Evolutionary conservation across 148 eudicot genomes (phyloP).

Genomic region (Polygonum aviculare): DNA sequence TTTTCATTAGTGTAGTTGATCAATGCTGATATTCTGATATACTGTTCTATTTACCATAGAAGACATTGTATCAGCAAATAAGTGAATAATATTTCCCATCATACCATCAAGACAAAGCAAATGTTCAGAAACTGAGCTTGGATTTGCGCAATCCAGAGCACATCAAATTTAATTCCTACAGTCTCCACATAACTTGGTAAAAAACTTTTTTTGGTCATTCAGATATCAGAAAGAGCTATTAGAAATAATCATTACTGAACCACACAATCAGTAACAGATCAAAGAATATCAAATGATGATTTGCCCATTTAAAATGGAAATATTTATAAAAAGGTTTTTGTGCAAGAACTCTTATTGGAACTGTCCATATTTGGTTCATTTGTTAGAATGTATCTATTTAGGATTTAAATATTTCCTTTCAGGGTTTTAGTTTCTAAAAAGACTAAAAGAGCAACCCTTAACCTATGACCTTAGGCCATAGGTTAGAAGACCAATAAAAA

Average conservation of each 20-base stretch:
- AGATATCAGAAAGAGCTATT: not conserved
- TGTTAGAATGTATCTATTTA: too few species aligned
- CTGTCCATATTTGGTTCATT: too few species aligned
- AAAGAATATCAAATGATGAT: not conserved
- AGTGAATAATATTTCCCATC: not conserved
- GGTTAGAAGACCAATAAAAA: not conserved
- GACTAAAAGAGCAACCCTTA: too few species aligned
- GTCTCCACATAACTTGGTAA: not conserved
- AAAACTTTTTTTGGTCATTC: not conserved
- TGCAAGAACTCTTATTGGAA: too few species aligned
- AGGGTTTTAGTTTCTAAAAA: too few species aligned
- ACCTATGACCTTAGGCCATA: too few species aligned
- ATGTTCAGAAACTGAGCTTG: not conserved
- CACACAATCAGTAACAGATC: not conserved
- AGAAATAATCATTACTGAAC: not conserved
- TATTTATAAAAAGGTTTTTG: too few species aligned
- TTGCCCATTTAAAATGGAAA: not conserved
- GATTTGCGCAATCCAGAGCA: not conserved
- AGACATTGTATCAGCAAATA: not conserved
- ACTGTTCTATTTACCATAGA: not conserved
- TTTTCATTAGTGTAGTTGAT: not conserved
- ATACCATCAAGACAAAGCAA: not conserved
- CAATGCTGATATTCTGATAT: not conserved
- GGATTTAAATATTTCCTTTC: too few species aligned
- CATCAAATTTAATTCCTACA: not conserved